phyloP scores from a whole-genome alignment of 116 monocot genomes.

The Phalaenopsis hybrid region DNA sequence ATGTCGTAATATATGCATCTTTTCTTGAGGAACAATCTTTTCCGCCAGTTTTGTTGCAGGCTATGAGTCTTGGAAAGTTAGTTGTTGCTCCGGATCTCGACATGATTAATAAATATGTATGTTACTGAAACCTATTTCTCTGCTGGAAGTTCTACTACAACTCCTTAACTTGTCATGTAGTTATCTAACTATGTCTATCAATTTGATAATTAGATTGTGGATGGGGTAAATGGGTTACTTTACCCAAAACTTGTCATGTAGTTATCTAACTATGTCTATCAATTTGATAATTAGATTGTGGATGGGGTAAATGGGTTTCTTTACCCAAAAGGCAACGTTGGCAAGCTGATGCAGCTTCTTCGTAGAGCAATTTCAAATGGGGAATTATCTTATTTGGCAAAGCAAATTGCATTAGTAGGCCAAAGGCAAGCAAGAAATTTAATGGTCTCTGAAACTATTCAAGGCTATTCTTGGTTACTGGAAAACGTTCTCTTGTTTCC shows the following conservation, averaged over 20 bases:
- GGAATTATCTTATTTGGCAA: slow-evolving; percentile 42
- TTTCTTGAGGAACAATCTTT: slow-evolving; percentile 92
- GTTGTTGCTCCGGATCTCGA: slow-evolving; percentile 80
- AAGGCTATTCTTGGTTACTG: slow-evolving; percentile 65
- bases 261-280: too few relatives aligned
- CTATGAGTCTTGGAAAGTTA: slow-evolving; percentile 82
- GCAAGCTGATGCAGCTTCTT: slow-evolving; percentile 43
- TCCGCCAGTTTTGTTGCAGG: slow-evolving; percentile 58
- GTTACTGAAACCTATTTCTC: slow-evolving; percentile 13
- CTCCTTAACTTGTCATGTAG: neutral
- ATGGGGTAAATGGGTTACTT: slow-evolving; percentile 66
- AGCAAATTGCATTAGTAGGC: slow-evolving; percentile 51
- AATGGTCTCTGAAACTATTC: slow-evolving; percentile 71
- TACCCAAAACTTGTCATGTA: slow-evolving; percentile 37
- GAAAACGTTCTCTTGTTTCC: slow-evolving; percentile 72
- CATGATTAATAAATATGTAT: slow-evolving; percentile 81
- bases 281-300: slow-evolving; percentile 42
- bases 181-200: too few relatives aligned
- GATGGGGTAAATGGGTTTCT: slow-evolving; percentile 67
- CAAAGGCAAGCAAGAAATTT: slow-evolving; percentile 57
- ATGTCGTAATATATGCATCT: slow-evolving; percentile 86
- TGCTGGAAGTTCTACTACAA: slow-evolving; percentile 5
- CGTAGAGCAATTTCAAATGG: slow-evolving; percentile 46
- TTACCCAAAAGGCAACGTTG: slow-evolving; percentile 62
- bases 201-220: slow-evolving; percentile 44